Conservation (phyloP, 2,329 filamentous ascomycete species). For the Pleurostoma richardsiae region DNA sequence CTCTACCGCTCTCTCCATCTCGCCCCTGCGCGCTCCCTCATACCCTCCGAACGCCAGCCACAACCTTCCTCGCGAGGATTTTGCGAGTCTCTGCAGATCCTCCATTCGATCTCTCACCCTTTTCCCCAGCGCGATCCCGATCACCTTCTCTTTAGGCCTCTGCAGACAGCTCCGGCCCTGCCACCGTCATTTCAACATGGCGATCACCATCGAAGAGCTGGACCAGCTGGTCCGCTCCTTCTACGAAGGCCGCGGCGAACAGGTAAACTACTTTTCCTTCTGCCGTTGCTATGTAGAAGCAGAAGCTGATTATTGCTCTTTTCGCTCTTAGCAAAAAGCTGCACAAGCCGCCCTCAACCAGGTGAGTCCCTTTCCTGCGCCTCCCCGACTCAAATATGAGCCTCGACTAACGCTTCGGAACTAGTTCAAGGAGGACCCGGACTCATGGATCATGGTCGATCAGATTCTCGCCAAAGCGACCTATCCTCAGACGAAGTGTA, state of each 20-base stretch:
- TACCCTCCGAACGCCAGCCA: conserved; percentile 11
- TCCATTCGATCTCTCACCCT: conserved; percentile 14
- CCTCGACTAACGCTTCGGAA: conserved; percentile 18
- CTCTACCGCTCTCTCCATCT: conserved; percentile 16
- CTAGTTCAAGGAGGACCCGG: conserved; percentile 98
- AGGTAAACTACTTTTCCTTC: conserved; percentile 53
- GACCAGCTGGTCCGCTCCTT: conserved; percentile 95
- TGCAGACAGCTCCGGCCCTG: conserved; percentile 14
- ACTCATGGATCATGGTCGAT: conserved; percentile 96
- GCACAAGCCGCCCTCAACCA: conserved; percentile 91
- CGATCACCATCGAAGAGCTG: conserved; percentile 82
- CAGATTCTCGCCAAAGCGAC: conserved; percentile 91
- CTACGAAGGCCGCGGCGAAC: conserved; percentile 92
- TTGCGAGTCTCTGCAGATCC: not conserved
- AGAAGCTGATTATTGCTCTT: conserved; percentile 30
- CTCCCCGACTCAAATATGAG: conserved; percentile 2
- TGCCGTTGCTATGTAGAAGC: conserved; percentile 9
- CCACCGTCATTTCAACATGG: conserved; percentile 37
- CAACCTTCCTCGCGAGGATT: conserved; percentile 12
- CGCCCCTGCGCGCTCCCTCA: conserved; percentile 3
- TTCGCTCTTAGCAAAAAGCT: conserved; percentile 75
- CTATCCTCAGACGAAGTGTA: conserved; percentile 96
- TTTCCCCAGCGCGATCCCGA: conserved; percentile 8
- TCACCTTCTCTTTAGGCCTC: not conserved
- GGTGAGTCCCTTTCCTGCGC: conserved; percentile 46